Percentiles rank a stretch among this genome's conserved stretches.
Evolutionary conservation across 208 protist species (phyloP).

Genomic region (Crithidia brevicula): DNA sequence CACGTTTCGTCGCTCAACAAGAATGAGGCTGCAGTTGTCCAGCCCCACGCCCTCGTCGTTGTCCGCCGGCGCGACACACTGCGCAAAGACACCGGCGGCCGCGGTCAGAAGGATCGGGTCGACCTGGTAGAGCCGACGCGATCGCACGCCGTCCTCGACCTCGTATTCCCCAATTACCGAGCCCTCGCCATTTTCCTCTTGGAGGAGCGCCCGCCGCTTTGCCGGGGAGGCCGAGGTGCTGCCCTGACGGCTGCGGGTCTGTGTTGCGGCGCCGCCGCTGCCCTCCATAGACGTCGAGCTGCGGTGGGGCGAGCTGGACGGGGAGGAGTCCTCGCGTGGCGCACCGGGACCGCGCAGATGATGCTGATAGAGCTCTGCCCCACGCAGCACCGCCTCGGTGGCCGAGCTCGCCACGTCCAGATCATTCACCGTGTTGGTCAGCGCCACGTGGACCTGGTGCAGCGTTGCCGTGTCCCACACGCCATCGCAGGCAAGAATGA

Average conservation of each 20-base stretch:
- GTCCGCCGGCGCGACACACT: constrained; percentile 71
- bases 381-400: constrained; percentile 52
- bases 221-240: not conserved
- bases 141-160: constrained; percentile 3
- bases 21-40: constrained; percentile 79
- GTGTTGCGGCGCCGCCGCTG: not conserved
- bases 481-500: constrained; percentile 84
- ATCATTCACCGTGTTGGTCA: constrained; percentile 73
- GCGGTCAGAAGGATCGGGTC: constrained; percentile 62
- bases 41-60: constrained; percentile 82
- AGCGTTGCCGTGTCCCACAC: constrained; percentile 83
- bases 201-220: not conserved
- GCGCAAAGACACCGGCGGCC: constrained; percentile 72
- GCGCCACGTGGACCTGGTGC: constrained; percentile 77
- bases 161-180: constrained; percentile 23
- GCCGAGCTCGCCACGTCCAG: constrained; percentile 58
- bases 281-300: not conserved
- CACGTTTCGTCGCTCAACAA: constrained; percentile 59
- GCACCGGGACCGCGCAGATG: constrained; percentile 28
- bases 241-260: not conserved
- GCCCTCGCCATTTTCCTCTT: not conserved
- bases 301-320: constrained; percentile 5
- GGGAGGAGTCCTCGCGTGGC: not conserved
- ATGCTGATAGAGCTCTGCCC: constrained; percentile 42
- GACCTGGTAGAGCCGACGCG: constrained; percentile 22